Conservation (phyloP, 2,329 filamentous ascomycete genomes). For the Coniochaeta sp. region DNA sequence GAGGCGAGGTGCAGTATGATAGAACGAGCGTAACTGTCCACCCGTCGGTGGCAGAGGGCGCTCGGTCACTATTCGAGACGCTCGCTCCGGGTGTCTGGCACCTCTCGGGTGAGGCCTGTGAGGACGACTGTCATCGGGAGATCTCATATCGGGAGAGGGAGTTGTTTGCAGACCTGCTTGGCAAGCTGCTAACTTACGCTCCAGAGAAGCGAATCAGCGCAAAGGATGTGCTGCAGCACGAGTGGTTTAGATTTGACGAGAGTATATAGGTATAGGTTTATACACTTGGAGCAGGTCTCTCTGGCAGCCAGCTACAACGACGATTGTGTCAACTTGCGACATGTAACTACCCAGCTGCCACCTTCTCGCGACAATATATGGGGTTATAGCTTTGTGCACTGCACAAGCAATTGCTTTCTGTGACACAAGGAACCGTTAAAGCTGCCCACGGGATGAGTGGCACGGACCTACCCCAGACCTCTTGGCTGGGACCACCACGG, state of each 20-base stretch:
- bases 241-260: not conserved
- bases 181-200: not conserved
- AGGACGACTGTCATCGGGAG: not conserved
- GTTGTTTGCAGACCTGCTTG: not conserved
- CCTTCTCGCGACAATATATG: no score
- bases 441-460: not conserved
- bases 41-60: not conserved
- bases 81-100: not conserved
- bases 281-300: no score
- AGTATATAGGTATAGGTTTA: no score
- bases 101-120: not conserved
- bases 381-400: no score
- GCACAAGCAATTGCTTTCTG: no score
- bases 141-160: not conserved
- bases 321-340: no score
- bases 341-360: no score
- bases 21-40: not conserved
- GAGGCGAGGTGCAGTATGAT: not conserved
- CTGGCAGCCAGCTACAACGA: no score
- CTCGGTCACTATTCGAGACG: not conserved
- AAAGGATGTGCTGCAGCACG: not conserved
- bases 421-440: no score
- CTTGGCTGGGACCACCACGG: not conserved
- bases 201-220: not conserved
- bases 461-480: not conserved